phyloP scores from a whole-genome alignment of 495 filamentous ascomycete species.

The Lichina pygmaea region DNA sequence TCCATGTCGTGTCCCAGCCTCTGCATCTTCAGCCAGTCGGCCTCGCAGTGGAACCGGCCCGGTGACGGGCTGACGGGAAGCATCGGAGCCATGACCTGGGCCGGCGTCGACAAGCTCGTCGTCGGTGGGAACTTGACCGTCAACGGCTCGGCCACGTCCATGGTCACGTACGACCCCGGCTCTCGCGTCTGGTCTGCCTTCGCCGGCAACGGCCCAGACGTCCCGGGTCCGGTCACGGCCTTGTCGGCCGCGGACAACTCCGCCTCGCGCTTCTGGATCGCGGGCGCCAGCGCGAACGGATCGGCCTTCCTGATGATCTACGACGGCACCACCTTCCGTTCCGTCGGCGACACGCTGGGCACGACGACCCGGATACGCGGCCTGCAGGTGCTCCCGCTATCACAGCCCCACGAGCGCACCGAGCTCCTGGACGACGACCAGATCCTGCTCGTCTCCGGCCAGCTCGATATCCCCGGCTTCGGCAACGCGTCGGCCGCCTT shows the following conservation, averaged over 20 bases:
- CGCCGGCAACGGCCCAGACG: constrained; percentile 24
- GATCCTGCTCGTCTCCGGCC: constrained; percentile 57
- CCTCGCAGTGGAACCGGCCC: constrained; percentile 50
- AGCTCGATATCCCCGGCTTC: constrained; percentile 44
- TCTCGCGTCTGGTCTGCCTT: constrained; percentile 35
- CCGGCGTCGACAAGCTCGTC: constrained; percentile 35
- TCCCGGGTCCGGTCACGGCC: constrained; percentile 58
- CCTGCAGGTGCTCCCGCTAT: constrained; percentile 53
- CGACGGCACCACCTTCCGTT: constrained; percentile 30
- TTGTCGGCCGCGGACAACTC: constrained; percentile 43
- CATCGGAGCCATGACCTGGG: constrained; percentile 50
- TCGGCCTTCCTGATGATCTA: constrained; percentile 56
- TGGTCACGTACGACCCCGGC: constrained; percentile 49
- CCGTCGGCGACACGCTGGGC: constrained; percentile 28
- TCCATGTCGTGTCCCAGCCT: constrained; percentile 54
- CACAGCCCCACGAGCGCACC: constrained; percentile 33
- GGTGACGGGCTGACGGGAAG: constrained; percentile 40
- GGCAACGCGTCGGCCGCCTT: constrained; percentile 70
- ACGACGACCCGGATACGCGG: constrained; percentile 41
- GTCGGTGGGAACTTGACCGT: constrained; percentile 52
- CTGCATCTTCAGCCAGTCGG: constrained; percentile 43
- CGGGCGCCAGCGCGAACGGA: constrained; percentile 37
- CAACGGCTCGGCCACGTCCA: constrained; percentile 29
- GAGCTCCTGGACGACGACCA: constrained; percentile 34
- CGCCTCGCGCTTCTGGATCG: constrained; percentile 48